Conservation (phyloP, 306 rosid species). For the Lathyrus aphaca region DNA sequence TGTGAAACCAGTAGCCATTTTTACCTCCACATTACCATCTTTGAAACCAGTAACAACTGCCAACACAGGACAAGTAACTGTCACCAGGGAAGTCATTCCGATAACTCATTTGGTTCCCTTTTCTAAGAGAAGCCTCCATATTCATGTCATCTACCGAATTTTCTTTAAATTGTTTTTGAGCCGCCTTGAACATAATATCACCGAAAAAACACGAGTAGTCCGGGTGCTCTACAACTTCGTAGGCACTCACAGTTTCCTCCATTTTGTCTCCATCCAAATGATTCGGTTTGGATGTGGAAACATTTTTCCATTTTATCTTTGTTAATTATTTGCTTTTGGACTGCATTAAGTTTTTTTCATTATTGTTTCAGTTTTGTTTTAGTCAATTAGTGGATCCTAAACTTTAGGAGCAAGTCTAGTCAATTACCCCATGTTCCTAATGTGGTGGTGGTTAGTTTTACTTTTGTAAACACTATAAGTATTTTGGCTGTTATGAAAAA, state of each 20-base stretch:
- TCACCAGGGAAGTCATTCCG: constrained; percentile 50
- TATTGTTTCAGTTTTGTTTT: no score
- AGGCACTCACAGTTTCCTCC: constrained; percentile 92
- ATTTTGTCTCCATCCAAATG: constrained; percentile 51
- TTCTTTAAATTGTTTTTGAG: constrained; percentile 57
- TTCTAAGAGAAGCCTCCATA: constrained; percentile 46
- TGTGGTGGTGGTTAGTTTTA: no score
- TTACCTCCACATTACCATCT: constrained; percentile 81
- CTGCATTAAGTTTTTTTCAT: no score
- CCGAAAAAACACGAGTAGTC: constrained; percentile 80
- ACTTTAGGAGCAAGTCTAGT: no score
- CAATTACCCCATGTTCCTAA: no score
- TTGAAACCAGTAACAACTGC: constrained; percentile 69
- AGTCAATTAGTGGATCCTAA: no score
- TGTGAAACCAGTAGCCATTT: constrained; percentile 79
- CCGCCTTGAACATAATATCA: constrained; percentile 82
- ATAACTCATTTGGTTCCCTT: constrained; percentile 41
- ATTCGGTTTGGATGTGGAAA: constrained; percentile 41
- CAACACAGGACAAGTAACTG: constrained; percentile 59
- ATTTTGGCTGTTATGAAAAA: no score
- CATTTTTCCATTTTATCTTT: constrained; percentile 71
- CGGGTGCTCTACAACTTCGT: constrained; percentile 89
- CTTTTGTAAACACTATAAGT: no score
- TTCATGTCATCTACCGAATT: constrained; percentile 39
- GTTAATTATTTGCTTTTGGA: no score